Percentiles rank a stretch among this genome's conserved stretches.
Evolutionary conservation across 345 rosid genomes (phyloP).

Genomic region (Euphorbia pulcherrima): DNA sequence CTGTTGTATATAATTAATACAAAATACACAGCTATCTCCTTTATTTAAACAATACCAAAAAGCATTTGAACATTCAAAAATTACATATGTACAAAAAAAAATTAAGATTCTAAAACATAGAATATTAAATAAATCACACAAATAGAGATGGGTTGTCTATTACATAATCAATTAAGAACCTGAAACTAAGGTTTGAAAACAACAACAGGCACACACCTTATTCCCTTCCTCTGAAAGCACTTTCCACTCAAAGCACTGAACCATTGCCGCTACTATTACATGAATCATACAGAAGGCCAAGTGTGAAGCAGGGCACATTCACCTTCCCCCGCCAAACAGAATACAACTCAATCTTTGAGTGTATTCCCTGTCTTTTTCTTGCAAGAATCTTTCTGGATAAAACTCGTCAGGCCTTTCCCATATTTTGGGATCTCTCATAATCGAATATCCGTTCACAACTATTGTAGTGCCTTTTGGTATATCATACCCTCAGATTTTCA

Average conservation of each 20-base stretch:
- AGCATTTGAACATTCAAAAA: too few relatives aligned
- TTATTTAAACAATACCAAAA: too few relatives aligned
- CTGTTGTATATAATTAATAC: too few relatives aligned
- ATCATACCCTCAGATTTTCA: conserved; percentile 3
- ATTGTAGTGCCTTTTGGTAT: not conserved
- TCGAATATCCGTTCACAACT: conserved; percentile 9
- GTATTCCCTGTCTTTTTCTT: not conserved
- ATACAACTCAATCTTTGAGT: not conserved
- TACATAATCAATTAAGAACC: too few relatives aligned
- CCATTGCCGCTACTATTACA: not conserved
- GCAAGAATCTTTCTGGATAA: conserved; percentile 16
- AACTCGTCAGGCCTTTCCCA: not conserved
- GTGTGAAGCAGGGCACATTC: conserved; percentile 9
- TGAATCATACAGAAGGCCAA: conserved; percentile 3
- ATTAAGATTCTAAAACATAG: too few relatives aligned
- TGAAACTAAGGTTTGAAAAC: too few relatives aligned
- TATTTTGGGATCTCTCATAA: conserved; percentile 14
- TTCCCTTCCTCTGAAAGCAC: not conserved
- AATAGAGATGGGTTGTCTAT: too few relatives aligned
- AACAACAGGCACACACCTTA: too few relatives aligned
- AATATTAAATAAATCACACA: too few relatives aligned
- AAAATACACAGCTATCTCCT: too few relatives aligned
- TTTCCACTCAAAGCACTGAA: conserved; percentile 15
- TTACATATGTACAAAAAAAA: too few relatives aligned
- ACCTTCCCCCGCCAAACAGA: conserved; percentile 13